These are phyloP conservation scores for Acanthamoeba healyi DNA, from an alignment of 208 protist species.

Conservation along the genomic window DNA sequence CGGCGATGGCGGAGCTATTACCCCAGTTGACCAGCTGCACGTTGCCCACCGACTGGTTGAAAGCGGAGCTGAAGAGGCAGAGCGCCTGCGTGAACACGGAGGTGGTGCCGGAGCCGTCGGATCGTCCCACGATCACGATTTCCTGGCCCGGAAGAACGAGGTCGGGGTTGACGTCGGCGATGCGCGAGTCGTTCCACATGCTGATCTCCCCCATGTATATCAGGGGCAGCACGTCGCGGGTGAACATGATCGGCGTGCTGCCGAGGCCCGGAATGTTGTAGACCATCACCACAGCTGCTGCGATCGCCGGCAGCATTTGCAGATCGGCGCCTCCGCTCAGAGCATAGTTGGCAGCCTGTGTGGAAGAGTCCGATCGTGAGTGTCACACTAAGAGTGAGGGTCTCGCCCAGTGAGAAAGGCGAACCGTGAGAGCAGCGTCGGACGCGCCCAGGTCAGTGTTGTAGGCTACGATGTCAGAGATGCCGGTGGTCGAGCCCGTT, in stretches of 20 bases:
- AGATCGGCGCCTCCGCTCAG: neutral
- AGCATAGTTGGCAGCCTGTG: neutral
- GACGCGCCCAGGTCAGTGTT: conserved; percentile 18
- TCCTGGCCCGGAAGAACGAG: neutral
- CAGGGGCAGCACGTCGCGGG: conserved; percentile 5
- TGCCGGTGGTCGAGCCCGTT: conserved; percentile 24
- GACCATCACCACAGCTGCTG: conserved; percentile 29
- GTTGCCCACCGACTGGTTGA: conserved; percentile 37
- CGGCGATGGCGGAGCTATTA: neutral
- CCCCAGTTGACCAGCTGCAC: conserved; percentile 35
- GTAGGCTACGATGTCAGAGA: neutral
- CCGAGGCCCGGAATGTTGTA: neutral
- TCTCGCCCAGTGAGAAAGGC: neutral
- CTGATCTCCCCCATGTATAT: conserved; percentile 12
- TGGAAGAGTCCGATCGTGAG: neutral
- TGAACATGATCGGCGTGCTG: neutral
- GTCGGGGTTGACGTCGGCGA: neutral
- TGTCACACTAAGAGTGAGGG: neutral
- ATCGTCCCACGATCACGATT: conserved; percentile 49
- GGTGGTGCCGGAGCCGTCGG: conserved; percentile 25
- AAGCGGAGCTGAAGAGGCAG: neutral
- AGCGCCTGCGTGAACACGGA: conserved; percentile 38
- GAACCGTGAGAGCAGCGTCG: neutral
- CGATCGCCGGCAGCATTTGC: conserved; percentile 48
- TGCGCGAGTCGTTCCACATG: conserved; percentile 23